Base-by-base conservation (phyloP, 164 flowering plant genomes). In the Houttuynia cordata region DNA sequence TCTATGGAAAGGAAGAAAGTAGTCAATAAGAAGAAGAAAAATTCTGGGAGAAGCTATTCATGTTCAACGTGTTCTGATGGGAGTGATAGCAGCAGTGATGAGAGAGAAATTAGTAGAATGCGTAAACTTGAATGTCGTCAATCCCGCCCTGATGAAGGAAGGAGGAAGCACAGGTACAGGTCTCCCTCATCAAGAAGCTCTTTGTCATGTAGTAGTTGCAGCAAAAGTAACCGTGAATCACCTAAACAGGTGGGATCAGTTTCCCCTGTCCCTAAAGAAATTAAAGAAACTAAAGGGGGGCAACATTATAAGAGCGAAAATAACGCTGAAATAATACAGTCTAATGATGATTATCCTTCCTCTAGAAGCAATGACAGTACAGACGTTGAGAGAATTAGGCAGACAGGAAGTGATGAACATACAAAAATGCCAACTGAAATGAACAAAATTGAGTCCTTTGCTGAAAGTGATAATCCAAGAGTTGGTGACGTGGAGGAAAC, bases 291-390 rank as follows among this genome's bases (percentile, higher is more conserved):
- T 42, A 73, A 67, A 40, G 73, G 39, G 18, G 24, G 55, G 64
- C 47, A 57, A 56, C 60, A 62, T 54, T 14, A 24, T 20, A 52
- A 24, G 62, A 70, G 74, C 56, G 81, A 59, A 50, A 37, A 62
- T 25, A 73, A 77, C 65, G 87, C 81, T 56, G 90, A 81, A 67
- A 75, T 80, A 52, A 64, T 74, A 22, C 77, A 75, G 68, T 81
- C 79, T 54, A 63, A 72, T 57, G 80, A 86, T 70, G 87, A 81
- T 47, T 79, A 71, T 68, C 89, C 89, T 68, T 76, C 83, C 68
- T 62, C 74, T 57, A 74, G 74, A 79, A 83, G 86, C 67, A 74
- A 74, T 74, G 90, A 80, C 49, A 83, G 86, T 69, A 70, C 69
- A 72, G 86, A 81, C 23, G 78, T 69, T 20, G 72, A 60, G 8